A percentile compares a stretch with the other conserved stretches of the same genome.
Conservation (phyloP, 805 yeast genomes). For the Suhomyces vadensis region DNA sequence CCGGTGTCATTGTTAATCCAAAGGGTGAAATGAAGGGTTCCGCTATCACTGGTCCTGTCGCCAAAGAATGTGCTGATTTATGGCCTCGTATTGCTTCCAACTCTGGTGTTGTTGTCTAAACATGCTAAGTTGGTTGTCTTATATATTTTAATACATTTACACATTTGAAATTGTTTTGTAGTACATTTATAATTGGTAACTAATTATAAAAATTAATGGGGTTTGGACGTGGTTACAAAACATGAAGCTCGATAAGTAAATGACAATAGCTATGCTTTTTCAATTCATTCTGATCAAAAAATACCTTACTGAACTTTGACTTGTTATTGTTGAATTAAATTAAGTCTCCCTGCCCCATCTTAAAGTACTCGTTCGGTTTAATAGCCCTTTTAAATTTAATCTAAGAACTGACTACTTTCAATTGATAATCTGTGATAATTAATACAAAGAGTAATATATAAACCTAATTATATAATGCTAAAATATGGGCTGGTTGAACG, state of each 20-base stretch:
- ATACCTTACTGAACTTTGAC: too few relatives aligned
- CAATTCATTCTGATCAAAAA: too few relatives aligned
- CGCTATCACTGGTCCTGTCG: constrained; percentile 99
- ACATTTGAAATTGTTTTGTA: constrained; percentile 3
- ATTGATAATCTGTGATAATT: too few relatives aligned
- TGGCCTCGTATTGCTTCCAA: constrained; percentile 99
- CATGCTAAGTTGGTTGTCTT: constrained; percentile 4
- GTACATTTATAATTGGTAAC: not conserved
- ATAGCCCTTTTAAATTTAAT: too few relatives aligned
- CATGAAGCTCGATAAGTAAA: too few relatives aligned
- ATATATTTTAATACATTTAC: constrained; percentile 3
- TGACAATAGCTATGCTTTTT: too few relatives aligned
- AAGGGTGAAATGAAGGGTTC: constrained; percentile 99
- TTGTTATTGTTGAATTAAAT: too few relatives aligned
- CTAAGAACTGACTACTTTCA: too few relatives aligned
- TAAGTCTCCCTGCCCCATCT: too few relatives aligned
- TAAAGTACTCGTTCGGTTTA: too few relatives aligned
- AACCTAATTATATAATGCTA: not conserved
- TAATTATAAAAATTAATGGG: too few relatives aligned
- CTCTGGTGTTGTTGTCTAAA: constrained; percentile 99
- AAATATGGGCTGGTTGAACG: not conserved
- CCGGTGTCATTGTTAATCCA: constrained; percentile 99
- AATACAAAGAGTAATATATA: not conserved
- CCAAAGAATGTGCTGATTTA: constrained; percentile 99
- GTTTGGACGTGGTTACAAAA: too few relatives aligned